These are phyloP conservation scores for Eimeria maxima DNA, from an alignment of 169 alveolate species.

Conservation along the genomic window DNA sequence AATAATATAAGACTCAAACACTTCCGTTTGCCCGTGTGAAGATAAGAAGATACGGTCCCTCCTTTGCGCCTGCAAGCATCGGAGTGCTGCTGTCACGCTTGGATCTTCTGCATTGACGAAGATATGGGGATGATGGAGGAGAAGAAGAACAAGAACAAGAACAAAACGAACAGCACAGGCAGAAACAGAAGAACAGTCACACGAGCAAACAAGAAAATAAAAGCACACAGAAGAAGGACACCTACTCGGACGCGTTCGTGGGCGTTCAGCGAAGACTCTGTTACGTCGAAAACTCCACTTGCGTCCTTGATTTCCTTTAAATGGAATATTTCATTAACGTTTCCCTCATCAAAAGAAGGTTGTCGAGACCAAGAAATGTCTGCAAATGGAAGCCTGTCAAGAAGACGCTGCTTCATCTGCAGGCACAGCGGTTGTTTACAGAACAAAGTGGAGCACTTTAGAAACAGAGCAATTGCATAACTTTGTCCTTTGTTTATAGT, in stretches of 20 bases:
- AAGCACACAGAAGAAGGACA: neutral
- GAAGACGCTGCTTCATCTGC: slow-evolving; percentile 1
- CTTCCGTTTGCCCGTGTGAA: no score
- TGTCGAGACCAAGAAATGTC: slow-evolving; percentile 71
- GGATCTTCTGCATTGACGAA: no score
- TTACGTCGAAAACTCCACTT: neutral
- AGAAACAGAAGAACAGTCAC: no score
- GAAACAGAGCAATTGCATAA: neutral
- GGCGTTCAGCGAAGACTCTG: neutral
- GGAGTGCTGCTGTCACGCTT: no score
- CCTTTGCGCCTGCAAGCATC: no score
- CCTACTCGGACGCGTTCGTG: slow-evolving; percentile 76
- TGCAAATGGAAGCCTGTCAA: slow-evolving; percentile 1
- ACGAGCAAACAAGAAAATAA: no score
- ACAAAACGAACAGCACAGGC: no score
- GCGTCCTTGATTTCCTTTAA: neutral
- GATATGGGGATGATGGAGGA: no score
- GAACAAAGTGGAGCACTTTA: neutral
- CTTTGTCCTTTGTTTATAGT: neutral
- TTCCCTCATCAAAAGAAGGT: slow-evolving; percentile 52
- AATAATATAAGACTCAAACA: no score
- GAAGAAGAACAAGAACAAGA: no score
- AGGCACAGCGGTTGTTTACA: neutral
- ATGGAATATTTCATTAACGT: neutral
- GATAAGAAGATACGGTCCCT: no score